Conservation (phyloP, 768 basidiomycete species). For the Leccinellum rugosiceps region DNA sequence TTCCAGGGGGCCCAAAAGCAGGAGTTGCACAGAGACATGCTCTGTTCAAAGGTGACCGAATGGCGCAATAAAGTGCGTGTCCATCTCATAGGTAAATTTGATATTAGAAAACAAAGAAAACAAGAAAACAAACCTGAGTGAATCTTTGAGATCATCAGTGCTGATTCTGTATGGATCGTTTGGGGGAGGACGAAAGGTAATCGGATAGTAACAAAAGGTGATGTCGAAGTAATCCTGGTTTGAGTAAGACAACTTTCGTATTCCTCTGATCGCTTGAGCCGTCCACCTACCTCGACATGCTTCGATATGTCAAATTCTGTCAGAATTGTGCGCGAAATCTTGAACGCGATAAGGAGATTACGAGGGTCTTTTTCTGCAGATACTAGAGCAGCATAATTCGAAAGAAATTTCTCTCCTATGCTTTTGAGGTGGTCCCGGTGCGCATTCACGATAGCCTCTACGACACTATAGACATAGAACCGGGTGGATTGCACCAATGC, state of each 20-base stretch:
- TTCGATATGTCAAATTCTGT: slow-evolving; percentile 82
- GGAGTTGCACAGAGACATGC: slow-evolving; percentile 79
- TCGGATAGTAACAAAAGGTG: slow-evolving; percentile 98
- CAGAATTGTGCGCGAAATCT: slow-evolving; percentile 79
- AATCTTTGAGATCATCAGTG: slow-evolving; percentile 74
- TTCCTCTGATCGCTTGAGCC: background rate
- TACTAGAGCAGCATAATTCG: slow-evolving; percentile 73
- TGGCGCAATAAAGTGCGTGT: background rate
- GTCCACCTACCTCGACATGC: slow-evolving; percentile 66
- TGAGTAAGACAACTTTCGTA: background rate
- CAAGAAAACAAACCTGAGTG: slow-evolving; percentile 52
- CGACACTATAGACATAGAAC: slow-evolving; percentile 73
- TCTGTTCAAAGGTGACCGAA: slow-evolving; percentile 23
- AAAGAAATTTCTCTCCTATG: slow-evolving; percentile 71
- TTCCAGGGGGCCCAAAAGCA: slow-evolving; percentile 76
- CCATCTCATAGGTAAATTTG: background rate
- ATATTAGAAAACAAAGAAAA: background rate
- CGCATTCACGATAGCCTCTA: slow-evolving; percentile 56
- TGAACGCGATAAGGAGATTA: slow-evolving; percentile 87
- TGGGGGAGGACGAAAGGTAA: slow-evolving; percentile 91
- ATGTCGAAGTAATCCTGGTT: slow-evolving; percentile 86
- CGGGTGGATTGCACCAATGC: slow-evolving; percentile 79
- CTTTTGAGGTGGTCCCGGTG: slow-evolving; percentile 55
- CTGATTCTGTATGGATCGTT: slow-evolving; percentile 93
- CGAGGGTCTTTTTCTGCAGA: slow-evolving; percentile 98